These are phyloP conservation scores for Umbilicaria muhlenbergii DNA, from an alignment of 495 filamentous ascomycete species.

Conservation along the genomic window DNA sequence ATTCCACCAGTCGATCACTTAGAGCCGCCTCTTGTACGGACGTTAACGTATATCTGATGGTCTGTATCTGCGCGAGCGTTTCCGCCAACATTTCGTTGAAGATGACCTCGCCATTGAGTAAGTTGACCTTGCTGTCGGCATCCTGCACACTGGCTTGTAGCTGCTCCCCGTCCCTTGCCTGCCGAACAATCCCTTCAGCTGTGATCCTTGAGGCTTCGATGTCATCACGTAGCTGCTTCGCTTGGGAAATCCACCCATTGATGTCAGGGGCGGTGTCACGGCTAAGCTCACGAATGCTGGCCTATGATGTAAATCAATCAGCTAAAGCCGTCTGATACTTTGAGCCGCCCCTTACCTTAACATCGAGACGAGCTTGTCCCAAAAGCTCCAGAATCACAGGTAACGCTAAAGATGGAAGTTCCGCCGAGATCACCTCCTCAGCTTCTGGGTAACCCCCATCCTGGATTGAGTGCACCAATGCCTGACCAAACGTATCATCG, in stretches of 20 bases:
- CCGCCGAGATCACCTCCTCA: slow-evolving; percentile 50
- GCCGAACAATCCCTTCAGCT: slow-evolving; percentile 57
- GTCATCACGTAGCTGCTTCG: slow-evolving; percentile 67
- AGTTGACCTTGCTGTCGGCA: slow-evolving; percentile 47
- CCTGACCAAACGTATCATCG: slow-evolving; percentile 37
- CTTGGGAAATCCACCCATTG: slow-evolving; percentile 69
- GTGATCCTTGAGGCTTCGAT: slow-evolving; percentile 56
- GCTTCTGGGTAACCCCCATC: slow-evolving; percentile 56
- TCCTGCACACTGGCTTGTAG: slow-evolving; percentile 45
- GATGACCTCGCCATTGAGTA: slow-evolving; percentile 57
- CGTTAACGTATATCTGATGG: slow-evolving; percentile 27
- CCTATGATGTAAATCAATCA: slow-evolving; percentile 21
- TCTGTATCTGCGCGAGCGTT: slow-evolving; percentile 43
- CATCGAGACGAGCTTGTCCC: slow-evolving; percentile 43
- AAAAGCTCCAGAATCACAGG: slow-evolving; percentile 49
- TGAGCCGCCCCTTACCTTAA: slow-evolving; percentile 39
- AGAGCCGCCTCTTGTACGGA: slow-evolving; percentile 19
- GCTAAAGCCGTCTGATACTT: background rate
- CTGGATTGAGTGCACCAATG: slow-evolving; percentile 57
- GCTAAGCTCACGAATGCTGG: slow-evolving; percentile 57
- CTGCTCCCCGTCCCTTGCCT: slow-evolving; percentile 48
- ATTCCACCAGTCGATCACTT: slow-evolving; percentile 12
- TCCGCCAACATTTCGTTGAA: slow-evolving; percentile 57
- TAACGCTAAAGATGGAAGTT: slow-evolving; percentile 41
- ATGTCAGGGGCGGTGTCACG: slow-evolving; percentile 60